Evolutionary conservation across 139 green algal genomes (phyloP).

Genomic region (Raphidocelis subcapitata): DNA sequence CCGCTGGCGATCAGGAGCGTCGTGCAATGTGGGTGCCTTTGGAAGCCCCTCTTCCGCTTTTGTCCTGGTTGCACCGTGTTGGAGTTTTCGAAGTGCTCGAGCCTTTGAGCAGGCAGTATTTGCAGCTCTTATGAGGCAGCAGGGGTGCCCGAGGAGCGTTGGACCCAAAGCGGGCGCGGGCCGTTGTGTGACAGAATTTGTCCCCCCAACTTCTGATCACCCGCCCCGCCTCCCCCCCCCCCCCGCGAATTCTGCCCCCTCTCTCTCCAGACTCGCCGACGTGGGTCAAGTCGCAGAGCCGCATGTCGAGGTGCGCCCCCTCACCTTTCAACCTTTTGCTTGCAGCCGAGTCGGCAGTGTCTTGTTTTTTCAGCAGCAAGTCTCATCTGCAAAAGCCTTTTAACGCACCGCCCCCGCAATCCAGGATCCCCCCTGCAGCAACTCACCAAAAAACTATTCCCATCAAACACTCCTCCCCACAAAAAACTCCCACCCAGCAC

Average conservation of each 20-base stretch:
- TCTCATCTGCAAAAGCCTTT: no score
- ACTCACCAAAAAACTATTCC: neutral
- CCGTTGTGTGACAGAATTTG: no score
- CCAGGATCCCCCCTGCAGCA: no score
- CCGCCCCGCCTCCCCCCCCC: no score
- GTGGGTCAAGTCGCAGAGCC: constrained; percentile 26
- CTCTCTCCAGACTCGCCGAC: neutral
- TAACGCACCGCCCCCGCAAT: no score
- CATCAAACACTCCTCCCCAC: neutral
- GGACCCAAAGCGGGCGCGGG: no score
- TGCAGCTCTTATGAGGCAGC: constrained; percentile 38
- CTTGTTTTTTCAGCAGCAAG: no score
- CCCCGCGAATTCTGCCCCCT: no score
- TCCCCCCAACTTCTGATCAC: no score
- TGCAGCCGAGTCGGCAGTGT: no score
- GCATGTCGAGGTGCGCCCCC: no score
- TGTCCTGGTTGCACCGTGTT: neutral
- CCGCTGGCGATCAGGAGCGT: neutral
- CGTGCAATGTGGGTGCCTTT: neutral
- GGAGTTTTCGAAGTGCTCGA: neutral
- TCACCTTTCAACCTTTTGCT: no score
- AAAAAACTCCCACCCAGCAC: constrained; percentile 38
- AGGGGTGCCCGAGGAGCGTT: neutral
- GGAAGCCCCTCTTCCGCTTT: constrained; percentile 7
- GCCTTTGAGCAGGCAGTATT: constrained; percentile 25